Percentiles rank a stretch among this genome's conserved stretches.
These are phyloP conservation scores for Actinomucor elegans DNA, from an alignment of 371 early-diverging fungal species.

Conservation along the genomic window DNA sequence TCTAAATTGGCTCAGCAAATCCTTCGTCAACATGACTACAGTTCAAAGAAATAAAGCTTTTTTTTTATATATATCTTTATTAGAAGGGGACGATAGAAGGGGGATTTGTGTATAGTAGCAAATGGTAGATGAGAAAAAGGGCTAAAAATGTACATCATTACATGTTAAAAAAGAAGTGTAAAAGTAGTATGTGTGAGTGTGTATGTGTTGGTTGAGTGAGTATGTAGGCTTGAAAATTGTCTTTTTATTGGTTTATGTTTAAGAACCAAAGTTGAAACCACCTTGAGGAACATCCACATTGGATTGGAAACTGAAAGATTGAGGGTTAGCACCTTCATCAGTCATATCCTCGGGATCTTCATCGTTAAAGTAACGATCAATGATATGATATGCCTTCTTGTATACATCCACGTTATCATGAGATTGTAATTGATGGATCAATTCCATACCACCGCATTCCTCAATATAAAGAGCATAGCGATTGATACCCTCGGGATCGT, in stretches of 20 bases:
- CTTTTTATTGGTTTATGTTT: background rate
- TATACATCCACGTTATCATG: constrained; percentile 94
- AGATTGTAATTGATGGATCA: constrained; percentile 86
- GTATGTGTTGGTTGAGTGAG: background rate
- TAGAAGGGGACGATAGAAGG: too few relatives aligned
- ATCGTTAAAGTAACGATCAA: constrained; percentile 93
- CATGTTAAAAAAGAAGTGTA: too few relatives aligned
- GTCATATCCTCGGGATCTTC: constrained; percentile 74
- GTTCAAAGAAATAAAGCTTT: too few relatives aligned
- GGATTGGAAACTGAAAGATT: constrained; percentile 21
- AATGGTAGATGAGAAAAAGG: too few relatives aligned
- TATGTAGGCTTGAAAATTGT: background rate
- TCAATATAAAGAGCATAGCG: constrained; percentile 90
- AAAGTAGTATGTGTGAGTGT: background rate
- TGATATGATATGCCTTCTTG: constrained; percentile 91
- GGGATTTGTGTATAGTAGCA: too few relatives aligned
- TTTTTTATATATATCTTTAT: too few relatives aligned
- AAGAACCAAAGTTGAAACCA: constrained; percentile 25
- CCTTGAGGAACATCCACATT: constrained; percentile 27
- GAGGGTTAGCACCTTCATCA: constrained; percentile 10
- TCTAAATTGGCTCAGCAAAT: too few relatives aligned
- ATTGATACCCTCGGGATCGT: constrained; percentile 66
- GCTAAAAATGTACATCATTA: too few relatives aligned
- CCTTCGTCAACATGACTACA: too few relatives aligned
- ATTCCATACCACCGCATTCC: constrained; percentile 92